phyloP scores from a whole-genome alignment of 129 eudicot genomes.

The Lonicera japonica region DNA sequence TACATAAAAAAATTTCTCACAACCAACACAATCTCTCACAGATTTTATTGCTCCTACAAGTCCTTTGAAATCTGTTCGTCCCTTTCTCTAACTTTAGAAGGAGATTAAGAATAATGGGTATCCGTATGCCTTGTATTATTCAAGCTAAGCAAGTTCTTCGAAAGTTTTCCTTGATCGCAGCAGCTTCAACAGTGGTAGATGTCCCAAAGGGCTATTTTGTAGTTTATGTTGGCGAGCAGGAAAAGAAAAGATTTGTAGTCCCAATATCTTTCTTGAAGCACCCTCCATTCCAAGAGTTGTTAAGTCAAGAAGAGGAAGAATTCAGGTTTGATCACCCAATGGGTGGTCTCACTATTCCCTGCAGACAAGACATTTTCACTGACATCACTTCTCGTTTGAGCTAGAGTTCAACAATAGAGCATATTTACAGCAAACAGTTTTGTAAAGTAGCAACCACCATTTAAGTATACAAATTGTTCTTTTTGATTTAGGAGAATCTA shows the following conservation, averaged over 20 bases:
- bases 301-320: too few relatives aligned
- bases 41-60: neutral
- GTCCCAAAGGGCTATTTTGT: conserved; percentile 42
- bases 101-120: neutral
- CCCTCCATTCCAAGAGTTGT: too few relatives aligned
- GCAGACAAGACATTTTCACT: conserved; percentile 16
- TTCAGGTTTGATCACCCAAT: conserved; percentile 34
- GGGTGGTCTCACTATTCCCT: conserved; percentile 10
- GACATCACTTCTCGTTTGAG: conserved; percentile 5
- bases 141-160: conserved; percentile 5
- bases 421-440: too few relatives aligned
- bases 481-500: too few relatives aligned
- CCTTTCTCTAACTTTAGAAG: neutral
- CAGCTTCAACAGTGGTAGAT: neutral
- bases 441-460: too few relatives aligned
- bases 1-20: neutral
- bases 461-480: too few relatives aligned
- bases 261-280: too few relatives aligned
- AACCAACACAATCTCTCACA: neutral
- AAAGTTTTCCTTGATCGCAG: conserved; percentile 2
- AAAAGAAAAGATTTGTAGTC: too few relatives aligned
- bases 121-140: conserved; percentile 1
- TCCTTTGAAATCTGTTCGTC: neutral
- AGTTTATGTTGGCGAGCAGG: too few relatives aligned
- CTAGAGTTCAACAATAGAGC: too few relatives aligned